Percentiles rank a stretch among this genome's conserved stretches.
These are phyloP conservation scores for Ustilago loliicola DNA, from an alignment of 1,284 basidiomycete genomes.

Conservation along the genomic window DNA sequence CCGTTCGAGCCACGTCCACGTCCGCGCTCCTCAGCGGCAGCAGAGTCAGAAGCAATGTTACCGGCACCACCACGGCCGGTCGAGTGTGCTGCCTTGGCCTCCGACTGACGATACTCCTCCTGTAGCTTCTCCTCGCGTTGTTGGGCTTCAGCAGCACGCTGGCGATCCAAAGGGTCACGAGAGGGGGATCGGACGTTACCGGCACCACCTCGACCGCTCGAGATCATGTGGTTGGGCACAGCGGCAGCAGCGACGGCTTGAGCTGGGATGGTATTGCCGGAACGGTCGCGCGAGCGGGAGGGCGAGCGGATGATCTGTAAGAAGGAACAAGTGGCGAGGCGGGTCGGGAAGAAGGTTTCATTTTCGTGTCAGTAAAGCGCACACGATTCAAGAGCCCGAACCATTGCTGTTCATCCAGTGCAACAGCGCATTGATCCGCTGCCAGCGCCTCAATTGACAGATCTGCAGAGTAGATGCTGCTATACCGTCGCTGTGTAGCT, in stretches of 20 bases:
- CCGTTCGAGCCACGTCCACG: conserved; percentile 40
- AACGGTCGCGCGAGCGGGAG: conserved; percentile 53
- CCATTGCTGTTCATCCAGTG: not conserved
- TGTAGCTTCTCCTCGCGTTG: conserved; percentile 70
- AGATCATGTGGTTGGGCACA: conserved; percentile 64
- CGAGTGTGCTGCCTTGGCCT: conserved; percentile 73
- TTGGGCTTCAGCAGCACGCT: conserved; percentile 58
- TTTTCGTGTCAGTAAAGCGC: conserved; percentile 1
- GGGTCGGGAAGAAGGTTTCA: not conserved
- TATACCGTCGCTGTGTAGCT: not conserved
- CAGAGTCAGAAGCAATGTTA: conserved; percentile 73
- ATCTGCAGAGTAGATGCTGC: not conserved
- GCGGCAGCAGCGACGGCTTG: conserved; percentile 28
- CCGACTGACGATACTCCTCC: conserved; percentile 67
- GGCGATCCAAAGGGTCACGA: conserved; percentile 73
- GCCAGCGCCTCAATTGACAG: not conserved
- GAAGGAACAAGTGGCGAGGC: too few relatives aligned
- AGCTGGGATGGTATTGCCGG: conserved; percentile 35
- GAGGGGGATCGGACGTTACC: conserved; percentile 83
- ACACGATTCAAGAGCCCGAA: too few relatives aligned
- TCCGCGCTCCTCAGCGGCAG: conserved; percentile 45
- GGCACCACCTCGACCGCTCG: conserved; percentile 80
- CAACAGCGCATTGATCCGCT: not conserved
- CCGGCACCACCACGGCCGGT: conserved; percentile 79
- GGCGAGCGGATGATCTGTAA: conserved; percentile 56